Base-by-base conservation (phyloP, 2,329 filamentous ascomycete species). In the Sporothrix mexicana region DNA sequence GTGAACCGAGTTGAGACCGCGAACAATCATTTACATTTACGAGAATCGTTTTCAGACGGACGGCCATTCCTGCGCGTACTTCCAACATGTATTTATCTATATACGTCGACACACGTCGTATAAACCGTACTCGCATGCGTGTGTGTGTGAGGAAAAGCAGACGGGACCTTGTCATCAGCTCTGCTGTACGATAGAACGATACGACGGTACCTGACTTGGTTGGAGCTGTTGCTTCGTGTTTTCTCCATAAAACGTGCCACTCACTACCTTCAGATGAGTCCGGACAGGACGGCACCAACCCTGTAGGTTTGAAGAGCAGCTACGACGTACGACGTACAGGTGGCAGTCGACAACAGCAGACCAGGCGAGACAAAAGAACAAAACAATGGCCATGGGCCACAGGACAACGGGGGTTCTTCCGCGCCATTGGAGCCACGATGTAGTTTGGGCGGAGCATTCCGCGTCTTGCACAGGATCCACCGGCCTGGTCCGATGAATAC, bases 241-340 rank as follows among this genome's bases (percentile, higher is more conserved):
- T 30, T 51, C 51, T 53, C 57, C 66, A 45, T 69, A 45, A 55
- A 36, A 49, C 43, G 61, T 55, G 59, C 59, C 69, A 59, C n/a
- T 71, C 64, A 47, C 67, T 70, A 53, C 49, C 69, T 57, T 57
- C 53, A 30, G 53, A 30, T 57, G 23, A 57, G 53, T 25, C 53
- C 17, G 53, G 53, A 57, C 20, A 57, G 20, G 30, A 23, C 13
- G 23, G 23, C 53, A 57, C 53, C 53, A 57, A 57, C 53, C 53
- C 53, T 57, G 53, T 57, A 30, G 53, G 23, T 30, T 30, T 57
- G 23, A 57, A 57, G 53, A 57, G 53, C 53, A 30, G 53, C 53
- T 30, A 25, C 45, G 45, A 9, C 2, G 45, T 30, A 25, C 45
- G 45, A 9, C 2, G 45, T 47, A 47, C 53, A 57, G 53, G 53